These are phyloP conservation scores for Paecilomyces sp. DNA, from an alignment of 2,329 filamentous ascomycete genomes.

Conservation along the genomic window DNA sequence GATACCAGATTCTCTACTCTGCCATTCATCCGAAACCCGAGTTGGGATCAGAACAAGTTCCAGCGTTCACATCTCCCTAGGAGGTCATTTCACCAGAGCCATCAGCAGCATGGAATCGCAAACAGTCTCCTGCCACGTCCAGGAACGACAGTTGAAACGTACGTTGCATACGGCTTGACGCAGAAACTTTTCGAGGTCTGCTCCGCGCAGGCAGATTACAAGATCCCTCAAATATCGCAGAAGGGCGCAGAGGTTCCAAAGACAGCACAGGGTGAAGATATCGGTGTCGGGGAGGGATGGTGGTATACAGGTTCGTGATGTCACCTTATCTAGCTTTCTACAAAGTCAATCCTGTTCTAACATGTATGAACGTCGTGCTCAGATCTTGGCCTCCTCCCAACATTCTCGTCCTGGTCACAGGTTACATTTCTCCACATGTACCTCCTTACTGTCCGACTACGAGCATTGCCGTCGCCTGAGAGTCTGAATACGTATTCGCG, in stretches of 20 bases:
- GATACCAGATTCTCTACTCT: background rate
- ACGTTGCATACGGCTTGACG: slow-evolving; percentile 72
- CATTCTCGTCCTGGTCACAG: slow-evolving; percentile 93
- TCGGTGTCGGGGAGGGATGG: slow-evolving; percentile 66
- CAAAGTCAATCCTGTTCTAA: background rate
- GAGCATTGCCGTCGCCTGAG: slow-evolving; percentile 62
- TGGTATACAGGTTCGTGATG: slow-evolving; percentile 71
- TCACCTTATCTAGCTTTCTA: background rate
- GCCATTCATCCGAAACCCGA: background rate
- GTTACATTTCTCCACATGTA: slow-evolving; percentile 97
- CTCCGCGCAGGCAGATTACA: slow-evolving; percentile 66
- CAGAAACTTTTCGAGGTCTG: slow-evolving; percentile 73
- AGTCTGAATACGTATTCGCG: slow-evolving; percentile 73
- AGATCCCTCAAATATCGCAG: slow-evolving; percentile 59
- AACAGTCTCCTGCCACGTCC: slow-evolving; percentile 25
- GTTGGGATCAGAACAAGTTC: background rate
- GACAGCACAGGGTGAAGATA: slow-evolving; percentile 71
- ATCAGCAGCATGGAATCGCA: slow-evolving; percentile 11
- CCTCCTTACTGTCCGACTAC: slow-evolving; percentile 74
- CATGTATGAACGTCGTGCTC: background rate
- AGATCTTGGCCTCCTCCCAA: slow-evolving; percentile 75
- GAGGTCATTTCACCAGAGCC: slow-evolving; percentile 7
- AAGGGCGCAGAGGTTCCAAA: slow-evolving; percentile 62
- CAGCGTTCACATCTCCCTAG: background rate
- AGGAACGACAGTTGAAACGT: slow-evolving; percentile 52